Evolutionary conservation across 495 filamentous ascomycete species (phyloP), one percentile per base, ranked within the genome.

Genomic region (Aspergillus panamensis): DNA sequence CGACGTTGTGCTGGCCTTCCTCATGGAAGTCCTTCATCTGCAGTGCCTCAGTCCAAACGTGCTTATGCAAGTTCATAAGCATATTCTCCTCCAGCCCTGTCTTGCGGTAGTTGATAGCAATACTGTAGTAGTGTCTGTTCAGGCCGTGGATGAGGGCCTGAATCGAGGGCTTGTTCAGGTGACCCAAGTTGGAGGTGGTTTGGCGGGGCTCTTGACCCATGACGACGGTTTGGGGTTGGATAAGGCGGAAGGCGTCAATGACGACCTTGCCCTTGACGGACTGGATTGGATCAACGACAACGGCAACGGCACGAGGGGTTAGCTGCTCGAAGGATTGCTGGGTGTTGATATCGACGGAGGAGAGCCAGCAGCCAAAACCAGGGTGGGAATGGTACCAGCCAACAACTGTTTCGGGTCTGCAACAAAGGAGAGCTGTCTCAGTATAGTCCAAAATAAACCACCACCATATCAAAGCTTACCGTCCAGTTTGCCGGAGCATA

Each of bases 311-410:
- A 68, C 94, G 89, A 40, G 95, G 90, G 0, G 89, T 97, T 45
- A 97, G 85, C 72, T 97, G 95, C 73, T 98, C 94, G 78, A 98
- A 98, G 32, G 92, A 96, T 76, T 98, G 94, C 72, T 98, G 94
- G 39, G 94, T 98, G 74, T 97, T 97, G 82, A 98, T 97, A 82
- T 98, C 94, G 65, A 98, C 94, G 25, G 89, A 93, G 6, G 94
- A 97, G 16, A 98, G 84, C 94, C 94, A 98, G 81, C 94, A 98
- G 62, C 94, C 94, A 72, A 98, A 98, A 51, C 94, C 94, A 51
- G 94, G 94, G 82, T 98, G 94, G 30, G 94, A 97, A 75, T 98
- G 94, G 77, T 98, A 98, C 94, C 94, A 98, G 68, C 94, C 94
- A 35, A 98, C 94, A 59, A 98, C 94, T 0, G 91, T 91, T 73